Conservation (phyloP, 2,329 filamentous ascomycete genomes). For the Cladosporium austrohemisphaericum region DNA sequence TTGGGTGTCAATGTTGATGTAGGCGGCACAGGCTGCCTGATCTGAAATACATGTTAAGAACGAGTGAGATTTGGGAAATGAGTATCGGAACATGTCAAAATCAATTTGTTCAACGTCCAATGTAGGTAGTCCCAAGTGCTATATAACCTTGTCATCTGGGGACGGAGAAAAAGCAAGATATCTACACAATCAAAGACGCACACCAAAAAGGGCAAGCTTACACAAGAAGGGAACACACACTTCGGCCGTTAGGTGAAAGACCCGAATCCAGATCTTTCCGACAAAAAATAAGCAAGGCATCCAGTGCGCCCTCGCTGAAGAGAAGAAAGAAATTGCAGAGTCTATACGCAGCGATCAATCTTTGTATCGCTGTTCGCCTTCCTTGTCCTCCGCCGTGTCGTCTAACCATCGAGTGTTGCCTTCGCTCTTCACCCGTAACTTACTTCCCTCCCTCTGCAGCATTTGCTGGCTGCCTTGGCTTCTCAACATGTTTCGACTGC, state of each 20-base stretch:
- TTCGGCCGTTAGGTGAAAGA: neutral
- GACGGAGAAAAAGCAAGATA: neutral
- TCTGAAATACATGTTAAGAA: too few species aligned
- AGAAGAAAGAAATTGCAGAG: neutral
- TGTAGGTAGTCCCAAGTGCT: neutral
- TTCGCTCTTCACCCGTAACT: constrained; percentile 17
- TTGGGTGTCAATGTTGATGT: too few species aligned
- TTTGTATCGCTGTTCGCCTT: constrained; percentile 3
- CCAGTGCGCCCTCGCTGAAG: neutral
- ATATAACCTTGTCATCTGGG: neutral
- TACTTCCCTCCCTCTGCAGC: constrained; percentile 18
- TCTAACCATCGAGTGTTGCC: constrained; percentile 5
- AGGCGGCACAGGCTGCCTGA: too few species aligned
- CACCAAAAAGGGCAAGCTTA: too few species aligned
- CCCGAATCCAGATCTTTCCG: neutral
- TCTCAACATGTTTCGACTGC: neutral
- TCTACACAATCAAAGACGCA: neutral
- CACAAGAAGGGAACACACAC: constrained; percentile 1
- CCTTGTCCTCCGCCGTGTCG: neutral
- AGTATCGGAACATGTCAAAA: too few species aligned
- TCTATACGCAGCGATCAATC: neutral
- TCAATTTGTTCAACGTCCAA: neutral
- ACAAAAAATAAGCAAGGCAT: neutral
- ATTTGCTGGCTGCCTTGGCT: neutral
- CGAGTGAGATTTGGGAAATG: too few species aligned